Evolutionary conservation across 495 filamentous ascomycete species (phyloP).

Genomic region (Pseudoneurospora amorphoporcata): DNA sequence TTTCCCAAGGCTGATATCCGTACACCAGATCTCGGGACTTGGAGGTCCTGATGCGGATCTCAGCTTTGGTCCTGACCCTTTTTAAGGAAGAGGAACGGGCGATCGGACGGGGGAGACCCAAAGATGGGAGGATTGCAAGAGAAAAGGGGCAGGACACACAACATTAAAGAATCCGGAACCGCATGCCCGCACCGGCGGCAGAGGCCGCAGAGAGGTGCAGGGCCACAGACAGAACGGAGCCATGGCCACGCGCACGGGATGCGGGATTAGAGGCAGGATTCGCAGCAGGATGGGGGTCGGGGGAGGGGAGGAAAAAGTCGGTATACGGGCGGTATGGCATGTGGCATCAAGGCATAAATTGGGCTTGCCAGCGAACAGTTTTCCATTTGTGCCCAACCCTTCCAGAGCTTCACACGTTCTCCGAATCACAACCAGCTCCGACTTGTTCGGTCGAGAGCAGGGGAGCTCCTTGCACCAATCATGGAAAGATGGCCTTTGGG

Average conservation of each 20-base stretch:
- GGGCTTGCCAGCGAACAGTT: conserved; percentile 1
- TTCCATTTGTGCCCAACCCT: conserved; percentile 4
- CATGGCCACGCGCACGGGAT: not conserved
- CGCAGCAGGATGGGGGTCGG: not conserved
- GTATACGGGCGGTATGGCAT: not conserved
- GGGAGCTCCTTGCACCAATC: conserved; percentile 21
- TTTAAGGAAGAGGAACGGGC: not conserved
- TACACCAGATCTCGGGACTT: not conserved
- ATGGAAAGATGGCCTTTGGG: conserved; percentile 3
- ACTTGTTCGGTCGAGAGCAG: conserved; percentile 4
- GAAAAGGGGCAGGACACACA: not conserved
- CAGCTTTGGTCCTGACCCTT: not conserved
- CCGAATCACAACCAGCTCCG: conserved; percentile 14
- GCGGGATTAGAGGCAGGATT: not conserved
- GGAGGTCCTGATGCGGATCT: not conserved
- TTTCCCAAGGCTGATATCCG: not conserved
- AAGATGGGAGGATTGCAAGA: not conserved
- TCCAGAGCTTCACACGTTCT: not conserved
- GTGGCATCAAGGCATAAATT: not conserved
- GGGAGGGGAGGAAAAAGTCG: not conserved
- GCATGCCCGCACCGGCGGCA: not conserved
- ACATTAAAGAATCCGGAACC: not conserved
- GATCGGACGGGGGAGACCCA: not conserved
- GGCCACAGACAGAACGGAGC: not conserved
- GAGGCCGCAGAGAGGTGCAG: not conserved